Conservation (phyloP, 2,329 filamentous ascomycete genomes). For the Colletotrichum sp. region DNA sequence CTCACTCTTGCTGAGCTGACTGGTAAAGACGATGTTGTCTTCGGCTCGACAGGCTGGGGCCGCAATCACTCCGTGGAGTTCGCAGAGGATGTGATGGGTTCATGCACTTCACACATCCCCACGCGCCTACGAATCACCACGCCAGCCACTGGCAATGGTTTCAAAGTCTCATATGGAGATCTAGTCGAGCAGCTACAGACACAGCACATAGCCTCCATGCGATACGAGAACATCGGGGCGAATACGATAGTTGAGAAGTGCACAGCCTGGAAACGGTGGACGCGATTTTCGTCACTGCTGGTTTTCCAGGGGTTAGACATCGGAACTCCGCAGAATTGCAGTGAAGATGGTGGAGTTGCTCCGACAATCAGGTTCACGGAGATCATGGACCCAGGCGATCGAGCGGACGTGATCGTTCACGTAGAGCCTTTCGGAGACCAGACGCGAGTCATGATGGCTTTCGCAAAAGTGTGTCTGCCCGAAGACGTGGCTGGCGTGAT, state of each 20-base stretch:
- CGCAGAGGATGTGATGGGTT: constrained; percentile 9
- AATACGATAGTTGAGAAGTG: constrained; percentile 56
- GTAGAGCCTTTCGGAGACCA: neutral
- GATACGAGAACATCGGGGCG: constrained; percentile 56
- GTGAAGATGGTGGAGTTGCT: neutral
- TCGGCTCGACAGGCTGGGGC: constrained; percentile 1
- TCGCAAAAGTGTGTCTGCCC: neutral
- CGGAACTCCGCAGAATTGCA: neutral
- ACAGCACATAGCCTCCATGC: constrained; percentile 51
- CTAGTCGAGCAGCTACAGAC: constrained; percentile 43
- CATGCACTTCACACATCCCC: constrained; percentile 2
- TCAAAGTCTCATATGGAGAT: neutral
- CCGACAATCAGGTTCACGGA: neutral
- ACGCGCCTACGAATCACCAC: neutral
- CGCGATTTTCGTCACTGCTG: neutral
- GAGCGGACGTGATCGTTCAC: neutral
- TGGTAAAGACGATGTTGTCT: neutral
- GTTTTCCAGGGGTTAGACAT: constrained; percentile 6
- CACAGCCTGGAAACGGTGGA: constrained; percentile 33
- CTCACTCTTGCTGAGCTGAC: neutral
- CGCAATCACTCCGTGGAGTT: neutral
- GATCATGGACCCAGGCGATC: constrained; percentile 1
- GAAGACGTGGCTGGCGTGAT: neutral
- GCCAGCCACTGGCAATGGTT: neutral
- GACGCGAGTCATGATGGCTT: constrained; percentile 3